Evolutionary conservation across 495 filamentous ascomycete species (phyloP).

Genomic region (Penicillium bovifimosum): DNA sequence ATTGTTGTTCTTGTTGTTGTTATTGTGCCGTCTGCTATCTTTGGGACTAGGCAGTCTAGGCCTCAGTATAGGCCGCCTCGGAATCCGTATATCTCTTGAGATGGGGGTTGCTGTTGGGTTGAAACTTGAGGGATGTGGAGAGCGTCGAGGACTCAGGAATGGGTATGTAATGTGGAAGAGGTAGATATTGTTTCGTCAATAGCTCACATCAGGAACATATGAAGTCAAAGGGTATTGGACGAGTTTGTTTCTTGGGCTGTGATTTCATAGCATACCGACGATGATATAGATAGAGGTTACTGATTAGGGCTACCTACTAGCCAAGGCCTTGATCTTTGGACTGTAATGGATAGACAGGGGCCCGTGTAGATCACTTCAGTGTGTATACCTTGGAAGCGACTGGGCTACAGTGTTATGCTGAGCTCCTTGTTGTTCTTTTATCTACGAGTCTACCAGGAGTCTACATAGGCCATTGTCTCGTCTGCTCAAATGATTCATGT

Average conservation of each 20-base stretch:
- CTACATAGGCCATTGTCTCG: too few species aligned
- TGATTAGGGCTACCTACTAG: too few species aligned
- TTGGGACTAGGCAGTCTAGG: background rate
- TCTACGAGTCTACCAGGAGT: background rate
- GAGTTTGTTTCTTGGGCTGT: too few species aligned
- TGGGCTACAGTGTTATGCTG: background rate
- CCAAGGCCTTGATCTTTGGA: too few species aligned
- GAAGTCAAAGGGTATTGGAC: background rate
- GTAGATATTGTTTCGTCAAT: background rate
- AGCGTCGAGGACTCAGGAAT: background rate
- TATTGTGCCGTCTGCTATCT: constrained; percentile 6
- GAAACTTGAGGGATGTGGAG: background rate
- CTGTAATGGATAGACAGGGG: too few species aligned
- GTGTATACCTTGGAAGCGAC: too few species aligned
- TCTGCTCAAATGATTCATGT: background rate
- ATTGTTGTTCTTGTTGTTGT: constrained; percentile 4
- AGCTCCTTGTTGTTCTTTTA: background rate
- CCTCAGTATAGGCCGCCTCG: background rate
- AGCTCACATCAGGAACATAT: background rate
- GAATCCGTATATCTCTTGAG: background rate
- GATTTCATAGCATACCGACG: too few species aligned
- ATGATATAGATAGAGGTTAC: too few species aligned
- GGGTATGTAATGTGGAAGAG: background rate
- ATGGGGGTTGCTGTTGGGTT: background rate
- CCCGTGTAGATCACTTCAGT: too few species aligned